Percentiles rank a stretch among this genome's conserved stretches.
phyloP scores from a whole-genome alignment of 2,329 filamentous ascomycete genomes.

The Xylaria sp. region DNA sequence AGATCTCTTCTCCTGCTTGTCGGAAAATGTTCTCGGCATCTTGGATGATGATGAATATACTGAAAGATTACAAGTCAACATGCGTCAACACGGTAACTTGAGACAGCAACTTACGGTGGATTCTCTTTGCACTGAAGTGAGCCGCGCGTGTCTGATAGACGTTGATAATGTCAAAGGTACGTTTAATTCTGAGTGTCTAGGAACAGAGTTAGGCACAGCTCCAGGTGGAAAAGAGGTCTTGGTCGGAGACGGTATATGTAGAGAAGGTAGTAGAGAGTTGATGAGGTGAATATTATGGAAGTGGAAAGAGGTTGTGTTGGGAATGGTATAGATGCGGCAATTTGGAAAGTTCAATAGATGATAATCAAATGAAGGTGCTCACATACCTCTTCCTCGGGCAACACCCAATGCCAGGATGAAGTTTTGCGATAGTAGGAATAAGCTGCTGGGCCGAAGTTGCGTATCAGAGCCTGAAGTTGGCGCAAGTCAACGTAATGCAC shows the following conservation, averaged over 20 bases:
- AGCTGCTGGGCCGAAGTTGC: background rate
- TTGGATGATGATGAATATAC: background rate
- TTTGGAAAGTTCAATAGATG: background rate
- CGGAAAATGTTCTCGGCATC: background rate
- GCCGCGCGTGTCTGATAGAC: background rate
- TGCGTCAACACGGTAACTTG: background rate
- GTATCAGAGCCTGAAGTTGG: background rate
- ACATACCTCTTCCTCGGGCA: background rate
- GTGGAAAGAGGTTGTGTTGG: background rate
- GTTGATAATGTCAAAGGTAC: background rate
- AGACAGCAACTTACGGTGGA: slow-evolving; percentile 8
- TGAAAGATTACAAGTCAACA: background rate
- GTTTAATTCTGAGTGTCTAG: background rate
- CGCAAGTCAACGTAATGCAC: background rate
- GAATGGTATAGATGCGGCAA: background rate
- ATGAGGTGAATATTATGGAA: background rate
- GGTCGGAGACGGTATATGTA: background rate
- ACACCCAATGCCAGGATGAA: background rate
- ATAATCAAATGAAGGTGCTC: slow-evolving; percentile 1
- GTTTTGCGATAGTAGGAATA: background rate
- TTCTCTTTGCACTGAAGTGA: background rate
- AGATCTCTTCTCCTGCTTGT: background rate
- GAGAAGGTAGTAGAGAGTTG: background rate
- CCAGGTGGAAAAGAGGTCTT: background rate
- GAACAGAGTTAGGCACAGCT: background rate